These are phyloP conservation scores for Carallia brachiata DNA, from an alignment of 345 rosid genomes.

Conservation along the genomic window DNA sequence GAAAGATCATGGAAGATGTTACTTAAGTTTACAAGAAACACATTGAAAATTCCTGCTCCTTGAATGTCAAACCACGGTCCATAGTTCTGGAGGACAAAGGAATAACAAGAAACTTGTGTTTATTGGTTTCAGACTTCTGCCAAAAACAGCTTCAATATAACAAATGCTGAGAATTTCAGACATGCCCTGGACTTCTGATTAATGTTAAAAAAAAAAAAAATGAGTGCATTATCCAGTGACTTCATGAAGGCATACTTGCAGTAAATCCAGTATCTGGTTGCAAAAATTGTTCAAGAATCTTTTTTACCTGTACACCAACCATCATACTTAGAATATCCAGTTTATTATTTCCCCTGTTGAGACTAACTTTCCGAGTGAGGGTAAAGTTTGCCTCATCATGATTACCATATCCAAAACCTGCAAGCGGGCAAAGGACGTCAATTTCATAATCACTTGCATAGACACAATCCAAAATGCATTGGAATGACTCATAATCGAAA, in stretches of 20 bases:
- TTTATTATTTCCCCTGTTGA: conserved; percentile 47
- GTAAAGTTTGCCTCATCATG: conserved; percentile 51
- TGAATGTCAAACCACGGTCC: conserved; percentile 65
- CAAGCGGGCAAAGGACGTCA: neutral
- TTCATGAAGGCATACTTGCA: neutral
- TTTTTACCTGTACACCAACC: conserved; percentile 54
- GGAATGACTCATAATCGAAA: neutral
- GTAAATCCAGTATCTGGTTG: neutral
- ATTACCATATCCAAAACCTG: conserved; percentile 56
- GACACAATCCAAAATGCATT: neutral
- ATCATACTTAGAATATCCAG: conserved; percentile 60
- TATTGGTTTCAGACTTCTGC: too few relatives aligned
- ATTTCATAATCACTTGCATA: neutral
- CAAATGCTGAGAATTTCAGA: too few relatives aligned
- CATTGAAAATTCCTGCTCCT: conserved; percentile 51
- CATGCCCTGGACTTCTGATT: too few relatives aligned
- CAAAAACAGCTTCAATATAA: too few relatives aligned
- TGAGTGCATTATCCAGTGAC: neutral
- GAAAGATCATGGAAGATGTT: conserved; percentile 37
- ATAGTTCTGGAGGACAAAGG: conserved; percentile 39
- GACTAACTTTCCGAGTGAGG: conserved; percentile 35
- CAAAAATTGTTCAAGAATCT: neutral
- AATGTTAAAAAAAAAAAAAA: too few relatives aligned
- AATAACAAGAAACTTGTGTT: neutral
- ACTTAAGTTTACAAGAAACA: conserved; percentile 26